A percentile compares a stretch with the other conserved stretches of the same genome.
Conservation (phyloP, 2,329 filamentous ascomycete genomes). For the Xylariaceae sp. region DNA sequence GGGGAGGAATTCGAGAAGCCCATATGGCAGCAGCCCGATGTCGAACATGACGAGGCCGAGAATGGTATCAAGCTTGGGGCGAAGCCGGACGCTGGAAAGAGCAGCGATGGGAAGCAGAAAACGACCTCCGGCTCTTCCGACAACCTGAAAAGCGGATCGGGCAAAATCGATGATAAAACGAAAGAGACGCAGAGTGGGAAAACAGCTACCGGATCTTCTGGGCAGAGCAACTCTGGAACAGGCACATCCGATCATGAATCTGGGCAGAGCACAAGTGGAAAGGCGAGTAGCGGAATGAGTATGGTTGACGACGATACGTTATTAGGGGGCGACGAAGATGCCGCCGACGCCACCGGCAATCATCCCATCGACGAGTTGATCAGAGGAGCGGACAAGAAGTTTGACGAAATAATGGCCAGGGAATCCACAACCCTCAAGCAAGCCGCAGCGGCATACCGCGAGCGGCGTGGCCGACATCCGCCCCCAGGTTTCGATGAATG, state of each 20-base stretch:
- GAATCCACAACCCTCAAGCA: conserved; percentile 39
- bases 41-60: too few species aligned
- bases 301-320: not conserved
- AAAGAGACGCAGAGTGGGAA: not conserved
- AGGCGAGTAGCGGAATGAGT: not conserved
- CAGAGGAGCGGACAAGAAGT: conserved; percentile 34
- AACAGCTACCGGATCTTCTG: too few species aligned
- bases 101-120: not conserved
- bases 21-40: too few species aligned
- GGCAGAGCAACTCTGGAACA: too few species aligned
- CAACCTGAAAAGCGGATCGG: not conserved
- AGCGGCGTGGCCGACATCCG: conserved; percentile 45
- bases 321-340: conserved; percentile 9
- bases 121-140: not conserved
- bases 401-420: conserved; percentile 37
- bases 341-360: conserved; percentile 12
- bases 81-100: too few species aligned
- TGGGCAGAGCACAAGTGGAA: not conserved
- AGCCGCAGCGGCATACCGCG: conserved; percentile 44
- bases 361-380: conserved; percentile 47
- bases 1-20: too few species aligned
- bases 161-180: not conserved
- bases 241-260: not conserved
- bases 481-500: conserved; percentile 47
- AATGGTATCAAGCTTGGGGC: too few species aligned